Evolutionary conservation across 2,329 filamentous ascomycete species (phyloP).

Genomic region (Mariannaea elegans): DNA sequence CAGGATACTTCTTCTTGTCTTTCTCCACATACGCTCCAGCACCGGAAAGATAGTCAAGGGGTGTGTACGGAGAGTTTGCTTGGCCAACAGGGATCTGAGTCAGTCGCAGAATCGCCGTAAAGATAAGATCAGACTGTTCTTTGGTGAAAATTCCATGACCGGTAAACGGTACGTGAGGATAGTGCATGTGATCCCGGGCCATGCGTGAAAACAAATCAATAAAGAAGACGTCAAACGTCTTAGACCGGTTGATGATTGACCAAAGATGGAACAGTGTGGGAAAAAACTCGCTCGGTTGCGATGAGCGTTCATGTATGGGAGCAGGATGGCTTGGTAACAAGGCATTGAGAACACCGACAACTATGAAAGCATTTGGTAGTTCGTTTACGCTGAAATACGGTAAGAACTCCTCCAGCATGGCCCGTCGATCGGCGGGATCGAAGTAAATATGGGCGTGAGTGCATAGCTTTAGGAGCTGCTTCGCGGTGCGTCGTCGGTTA

Average conservation of each 20-base stretch:
- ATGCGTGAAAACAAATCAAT: slow-evolving; percentile 90
- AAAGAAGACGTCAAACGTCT: slow-evolving; percentile 84
- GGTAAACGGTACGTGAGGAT: slow-evolving; percentile 79
- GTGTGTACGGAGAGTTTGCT: slow-evolving; percentile 89
- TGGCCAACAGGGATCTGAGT: slow-evolving; percentile 97
- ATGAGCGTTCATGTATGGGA: slow-evolving; percentile 73
- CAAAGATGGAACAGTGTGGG: slow-evolving; percentile 97
- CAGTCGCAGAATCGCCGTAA: slow-evolving; percentile 87
- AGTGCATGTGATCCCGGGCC: slow-evolving; percentile 82
- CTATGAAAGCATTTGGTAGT: slow-evolving; percentile 89
- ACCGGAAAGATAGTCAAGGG: slow-evolving; percentile 84
- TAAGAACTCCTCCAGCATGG: slow-evolving; percentile 81
- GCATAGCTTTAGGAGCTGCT: slow-evolving; percentile 84
- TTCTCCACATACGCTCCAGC: slow-evolving; percentile 88
- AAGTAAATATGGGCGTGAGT: slow-evolving; percentile 93
- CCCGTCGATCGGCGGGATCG: slow-evolving; percentile 84
- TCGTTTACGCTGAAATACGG: slow-evolving; percentile 95
- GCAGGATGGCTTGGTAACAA: slow-evolving; percentile 86
- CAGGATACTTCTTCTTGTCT: slow-evolving; percentile 91
- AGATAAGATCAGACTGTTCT: slow-evolving; percentile 91
- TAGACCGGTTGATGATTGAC: slow-evolving; percentile 91
- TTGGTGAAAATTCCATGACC: slow-evolving; percentile 91
- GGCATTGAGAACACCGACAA: slow-evolving; percentile 86
- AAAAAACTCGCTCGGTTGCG: slow-evolving; percentile 88
- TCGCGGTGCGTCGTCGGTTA: slow-evolving; percentile 63